These are phyloP conservation scores for Rhodotorula graminis DNA, from an alignment of 768 basidiomycete species.

Conservation along the genomic window DNA sequence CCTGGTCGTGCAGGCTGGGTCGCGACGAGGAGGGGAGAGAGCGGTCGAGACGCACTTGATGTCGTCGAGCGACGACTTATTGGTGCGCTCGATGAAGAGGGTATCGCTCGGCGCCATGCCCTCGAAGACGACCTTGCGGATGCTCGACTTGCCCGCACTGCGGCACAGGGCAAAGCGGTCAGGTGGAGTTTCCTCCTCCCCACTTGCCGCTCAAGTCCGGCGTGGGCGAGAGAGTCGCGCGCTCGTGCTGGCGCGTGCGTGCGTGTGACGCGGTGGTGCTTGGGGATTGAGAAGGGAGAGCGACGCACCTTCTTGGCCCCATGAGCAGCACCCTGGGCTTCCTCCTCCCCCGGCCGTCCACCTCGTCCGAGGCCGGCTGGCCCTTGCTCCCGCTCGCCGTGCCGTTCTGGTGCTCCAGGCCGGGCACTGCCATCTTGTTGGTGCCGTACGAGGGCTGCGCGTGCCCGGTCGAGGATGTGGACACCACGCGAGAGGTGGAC, in stretches of 20 bases:
- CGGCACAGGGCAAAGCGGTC: no score
- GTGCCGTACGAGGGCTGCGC: background rate
- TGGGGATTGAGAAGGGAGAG: no score
- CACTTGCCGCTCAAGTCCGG: no score
- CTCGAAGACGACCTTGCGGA: constrained; percentile 86
- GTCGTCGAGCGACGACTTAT: constrained; percentile 55
- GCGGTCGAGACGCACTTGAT: constrained; percentile 64
- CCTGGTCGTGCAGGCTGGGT: background rate
- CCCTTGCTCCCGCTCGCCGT: background rate
- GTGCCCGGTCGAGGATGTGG: background rate
- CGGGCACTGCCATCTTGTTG: background rate
- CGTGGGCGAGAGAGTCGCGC: no score
- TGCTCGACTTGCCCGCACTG: constrained; percentile 89
- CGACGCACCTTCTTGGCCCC: constrained; percentile 22
- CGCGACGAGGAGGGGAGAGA: background rate
- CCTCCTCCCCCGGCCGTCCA: constrained; percentile 10
- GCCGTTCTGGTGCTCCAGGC: background rate
- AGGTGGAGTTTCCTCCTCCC: no score
- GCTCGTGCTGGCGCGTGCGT: no score
- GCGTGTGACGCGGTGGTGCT: no score
- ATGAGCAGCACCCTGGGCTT: constrained; percentile 28
- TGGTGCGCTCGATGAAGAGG: constrained; percentile 83
- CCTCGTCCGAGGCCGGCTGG: background rate
- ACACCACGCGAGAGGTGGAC: background rate
- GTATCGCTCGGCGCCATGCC: constrained; percentile 73